Conservation (phyloP, 176 grass and related monocot species). For the Aegilops longissima region DNA sequence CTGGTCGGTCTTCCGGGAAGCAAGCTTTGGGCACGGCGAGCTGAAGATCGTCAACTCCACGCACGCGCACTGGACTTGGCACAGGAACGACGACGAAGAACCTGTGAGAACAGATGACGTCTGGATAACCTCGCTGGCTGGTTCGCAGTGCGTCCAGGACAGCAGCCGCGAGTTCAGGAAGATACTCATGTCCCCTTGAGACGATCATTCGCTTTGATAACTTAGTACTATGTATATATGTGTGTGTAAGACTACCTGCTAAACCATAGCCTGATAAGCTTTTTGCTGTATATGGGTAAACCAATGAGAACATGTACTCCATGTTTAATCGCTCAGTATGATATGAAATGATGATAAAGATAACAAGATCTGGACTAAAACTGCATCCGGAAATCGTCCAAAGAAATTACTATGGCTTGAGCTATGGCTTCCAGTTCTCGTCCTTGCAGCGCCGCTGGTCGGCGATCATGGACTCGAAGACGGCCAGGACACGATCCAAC, state of each 20-base stretch:
- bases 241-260: constrained; percentile 15
- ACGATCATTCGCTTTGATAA: no score
- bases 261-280: neutral
- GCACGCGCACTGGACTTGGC: constrained; percentile 94
- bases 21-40: constrained; percentile 93
- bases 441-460: constrained; percentile 83
- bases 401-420: neutral
- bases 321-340: neutral
- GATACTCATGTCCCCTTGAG: constrained; percentile 72
- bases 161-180: constrained; percentile 46
- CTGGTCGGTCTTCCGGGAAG: constrained; percentile 97
- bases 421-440: constrained; percentile 50
- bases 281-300: constrained; percentile 23
- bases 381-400: constrained; percentile 35
- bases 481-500: constrained; percentile 64
- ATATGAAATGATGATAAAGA: constrained; percentile 11
- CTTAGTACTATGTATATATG: constrained; percentile 5
- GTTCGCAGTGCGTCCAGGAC: constrained; percentile 49
- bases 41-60: constrained; percentile 73
- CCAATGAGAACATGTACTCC: neutral
- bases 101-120: constrained; percentile 69
- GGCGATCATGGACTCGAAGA: constrained; percentile 84
- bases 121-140: constrained; percentile 81
- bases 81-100: constrained; percentile 86
- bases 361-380: constrained; percentile 18